Base-by-base conservation (phyloP, 75 land plant genomes). In the Picea glauca region DNA sequence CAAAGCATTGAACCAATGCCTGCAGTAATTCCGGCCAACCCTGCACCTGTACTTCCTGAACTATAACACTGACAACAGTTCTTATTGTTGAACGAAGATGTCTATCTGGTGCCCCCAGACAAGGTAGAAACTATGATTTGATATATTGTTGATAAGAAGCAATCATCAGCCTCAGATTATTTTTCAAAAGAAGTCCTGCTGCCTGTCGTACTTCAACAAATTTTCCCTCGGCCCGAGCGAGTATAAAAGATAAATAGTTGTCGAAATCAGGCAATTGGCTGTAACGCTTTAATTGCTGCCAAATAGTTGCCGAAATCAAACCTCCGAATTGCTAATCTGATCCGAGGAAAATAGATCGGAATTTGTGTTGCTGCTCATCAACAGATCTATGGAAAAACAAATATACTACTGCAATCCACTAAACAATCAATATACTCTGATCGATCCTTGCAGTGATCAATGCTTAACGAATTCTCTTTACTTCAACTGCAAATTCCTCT, bases 1-100 rank as follows among this genome's bases (percentile, higher is more conserved):
- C 99, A 76, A 97, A 87, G 75, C 93, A 97, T 35, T 84, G 89
- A 12, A 88, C 85, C 81, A 97, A 86, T 58, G 91, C 95, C 61
- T 93, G 91, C 78, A 94, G 80, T 68, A 97, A 79, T 77, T 97
- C 95, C 15, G 95, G 97, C 99, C 99, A 97, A n/a, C 86, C 86
- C 59, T 76, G 58, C 32, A 94, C 84, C 46, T 80, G 81, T 26
- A 80, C 99, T 65, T 90, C 84, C 66, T 94, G 90, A 78, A 97
- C 87, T 77, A 97, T 33, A 62, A 88, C 95, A 88, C 90, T 91
- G 15, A 97, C 81, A 40, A 97, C 88, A 21, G 98, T 91, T 60
- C 98, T 98, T 63, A 90, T 93, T 58, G 99, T 97, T 12, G 93
- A 88, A 62, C 98, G 87, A 20, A 97, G 86, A 38, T 87, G 81